Conservation (phyloP, 768 basidiomycete genomes). For the Leucocoprinus leucothites region DNA sequence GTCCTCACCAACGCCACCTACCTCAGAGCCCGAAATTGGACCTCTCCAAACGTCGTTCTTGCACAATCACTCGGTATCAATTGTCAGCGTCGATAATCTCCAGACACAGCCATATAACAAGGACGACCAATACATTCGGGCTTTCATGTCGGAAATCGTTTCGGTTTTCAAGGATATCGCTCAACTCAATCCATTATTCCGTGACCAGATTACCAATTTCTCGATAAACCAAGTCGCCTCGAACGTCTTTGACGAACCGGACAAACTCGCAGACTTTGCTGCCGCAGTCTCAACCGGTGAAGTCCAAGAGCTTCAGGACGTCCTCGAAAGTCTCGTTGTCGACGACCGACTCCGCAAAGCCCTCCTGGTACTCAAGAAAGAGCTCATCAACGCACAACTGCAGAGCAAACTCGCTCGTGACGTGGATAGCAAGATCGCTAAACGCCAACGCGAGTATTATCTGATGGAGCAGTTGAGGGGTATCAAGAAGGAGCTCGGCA, state of each 20-base stretch:
- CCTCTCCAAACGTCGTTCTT: conserved; percentile 84
- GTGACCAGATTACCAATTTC: conserved; percentile 97
- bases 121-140: conserved; percentile 92
- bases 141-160: conserved; percentile 95
- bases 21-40: conserved; percentile 28
- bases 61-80: conserved; percentile 76
- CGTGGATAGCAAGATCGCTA: conserved; percentile 93
- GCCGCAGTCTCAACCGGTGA: conserved; percentile 96
- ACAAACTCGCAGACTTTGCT: conserved; percentile 95
- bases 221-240: conserved; percentile 89
- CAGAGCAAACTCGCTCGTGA: conserved; percentile 91
- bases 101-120: conserved; percentile 80
- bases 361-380: conserved; percentile 92
- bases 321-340: conserved; percentile 81
- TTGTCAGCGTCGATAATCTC: conserved; percentile 87
- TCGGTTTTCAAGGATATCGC: conserved; percentile 99
- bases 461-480: conserved; percentile 96
- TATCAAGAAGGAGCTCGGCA: conserved; percentile 94
- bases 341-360: conserved; percentile 90
- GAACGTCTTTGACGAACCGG: conserved; percentile 96
- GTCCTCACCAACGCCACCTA: background rate
- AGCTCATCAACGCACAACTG: conserved; percentile 93
- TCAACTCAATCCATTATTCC: conserved; percentile 94
- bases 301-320: conserved; percentile 87
- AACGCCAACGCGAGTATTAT: conserved; percentile 92